Evolutionary conservation across 257 asterid species (phyloP).

Genomic region (Verbena officinalis): DNA sequence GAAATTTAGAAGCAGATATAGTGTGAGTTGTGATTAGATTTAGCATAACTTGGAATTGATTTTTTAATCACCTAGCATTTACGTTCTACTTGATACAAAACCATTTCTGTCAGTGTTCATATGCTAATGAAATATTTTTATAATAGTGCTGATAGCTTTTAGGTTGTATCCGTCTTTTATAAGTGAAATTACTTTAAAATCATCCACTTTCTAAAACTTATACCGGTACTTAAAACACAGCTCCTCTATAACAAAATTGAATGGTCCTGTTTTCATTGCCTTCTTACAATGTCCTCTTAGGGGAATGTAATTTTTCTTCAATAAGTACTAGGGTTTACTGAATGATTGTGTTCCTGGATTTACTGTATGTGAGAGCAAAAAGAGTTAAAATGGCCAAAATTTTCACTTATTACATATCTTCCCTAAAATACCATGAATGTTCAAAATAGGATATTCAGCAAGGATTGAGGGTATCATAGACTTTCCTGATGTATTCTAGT

Average conservation of each 20-base stretch:
- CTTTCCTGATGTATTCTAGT: too few relatives aligned
- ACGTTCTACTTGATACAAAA: neutral
- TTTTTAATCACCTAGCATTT: neutral
- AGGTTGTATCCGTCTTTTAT: neutral
- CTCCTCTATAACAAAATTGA: neutral
- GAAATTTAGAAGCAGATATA: constrained; percentile 2
- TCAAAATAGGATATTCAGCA: too few relatives aligned
- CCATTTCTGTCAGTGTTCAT: neutral
- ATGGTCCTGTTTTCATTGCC: neutral
- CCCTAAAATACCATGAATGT: too few relatives aligned
- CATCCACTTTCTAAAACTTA: neutral
- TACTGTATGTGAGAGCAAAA: too few relatives aligned
- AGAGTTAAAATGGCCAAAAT: too few relatives aligned
- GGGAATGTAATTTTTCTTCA: too few relatives aligned
- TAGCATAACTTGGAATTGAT: neutral
- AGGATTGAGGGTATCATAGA: too few relatives aligned
- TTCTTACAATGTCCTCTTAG: neutral
- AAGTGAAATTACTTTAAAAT: neutral
- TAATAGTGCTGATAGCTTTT: neutral
- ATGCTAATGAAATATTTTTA: neutral
- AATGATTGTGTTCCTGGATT: too few relatives aligned
- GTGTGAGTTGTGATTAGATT: neutral
- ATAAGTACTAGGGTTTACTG: too few relatives aligned
- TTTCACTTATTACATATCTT: too few relatives aligned
- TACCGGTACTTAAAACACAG: neutral